A percentile compares a stretch with the other conserved stretches of the same genome.
Evolutionary conservation across 805 yeast species (phyloP).

Genomic region (Wickerhamomyces kurtzmanii): DNA sequence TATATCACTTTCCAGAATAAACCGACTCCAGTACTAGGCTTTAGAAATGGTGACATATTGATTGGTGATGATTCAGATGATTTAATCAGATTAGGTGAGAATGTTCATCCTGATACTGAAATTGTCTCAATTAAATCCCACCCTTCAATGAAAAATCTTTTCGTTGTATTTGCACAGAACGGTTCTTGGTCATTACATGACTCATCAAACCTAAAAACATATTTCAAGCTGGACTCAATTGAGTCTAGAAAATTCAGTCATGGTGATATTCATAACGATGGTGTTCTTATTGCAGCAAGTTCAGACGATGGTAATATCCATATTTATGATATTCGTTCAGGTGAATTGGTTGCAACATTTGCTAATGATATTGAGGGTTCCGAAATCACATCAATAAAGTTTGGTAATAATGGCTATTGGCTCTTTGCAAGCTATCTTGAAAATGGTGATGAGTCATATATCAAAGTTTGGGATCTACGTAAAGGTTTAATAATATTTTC

Average conservation of each 20-base stretch:
- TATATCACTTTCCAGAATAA: too few species aligned
- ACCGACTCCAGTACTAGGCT: background rate
- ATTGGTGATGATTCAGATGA: background rate
- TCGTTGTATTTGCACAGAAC: slow-evolving; percentile 18
- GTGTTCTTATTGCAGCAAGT: slow-evolving; percentile 31
- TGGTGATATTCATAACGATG: slow-evolving; percentile 32
- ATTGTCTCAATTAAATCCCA: slow-evolving; percentile 20
- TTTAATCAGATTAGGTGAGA: too few species aligned
- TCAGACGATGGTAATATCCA: slow-evolving; percentile 17
- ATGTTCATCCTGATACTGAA: background rate
- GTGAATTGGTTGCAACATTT: slow-evolving; percentile 19
- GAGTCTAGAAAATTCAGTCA: slow-evolving; percentile 4
- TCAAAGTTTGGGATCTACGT: slow-evolving; percentile 41
- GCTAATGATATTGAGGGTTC: slow-evolving; percentile 7
- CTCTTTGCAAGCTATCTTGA: slow-evolving; percentile 24
- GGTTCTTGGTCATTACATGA: slow-evolving; percentile 15
- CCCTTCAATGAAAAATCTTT: slow-evolving; percentile 21
- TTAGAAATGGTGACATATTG: background rate
- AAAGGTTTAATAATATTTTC: too few species aligned
- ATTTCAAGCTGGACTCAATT: slow-evolving; percentile 2
- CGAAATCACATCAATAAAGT: slow-evolving; percentile 26
- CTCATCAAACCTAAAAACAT: slow-evolving; percentile 1
- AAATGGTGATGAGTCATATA: slow-evolving; percentile 10
- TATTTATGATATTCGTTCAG: slow-evolving; percentile 23
- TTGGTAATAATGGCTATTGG: slow-evolving; percentile 63